A percentile compares a stretch with the other conserved stretches of the same genome.
Evolutionary conservation across 495 filamentous ascomycete genomes (phyloP).

Genomic region (Schizothecium vesticola): DNA sequence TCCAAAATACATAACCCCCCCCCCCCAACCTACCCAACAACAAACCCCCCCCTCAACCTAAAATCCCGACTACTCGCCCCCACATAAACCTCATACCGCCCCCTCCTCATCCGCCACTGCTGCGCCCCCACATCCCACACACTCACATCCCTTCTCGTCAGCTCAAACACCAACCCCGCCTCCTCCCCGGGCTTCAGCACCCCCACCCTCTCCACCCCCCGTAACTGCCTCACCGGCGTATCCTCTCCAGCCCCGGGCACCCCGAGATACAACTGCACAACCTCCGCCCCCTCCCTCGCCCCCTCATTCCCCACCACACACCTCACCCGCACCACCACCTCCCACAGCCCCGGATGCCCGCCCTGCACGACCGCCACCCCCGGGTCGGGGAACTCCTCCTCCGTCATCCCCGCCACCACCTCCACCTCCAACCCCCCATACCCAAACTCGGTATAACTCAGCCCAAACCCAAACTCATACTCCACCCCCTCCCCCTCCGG

Average conservation of each 20-base stretch:
- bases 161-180: conserved; percentile 34
- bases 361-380: conserved; percentile 34
- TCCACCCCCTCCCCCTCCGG: conserved; percentile 49
- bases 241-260: conserved; percentile 30
- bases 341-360: conserved; percentile 72
- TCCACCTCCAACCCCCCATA: too few relatives aligned
- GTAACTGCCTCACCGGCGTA: conserved; percentile 44
- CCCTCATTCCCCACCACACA: conserved; percentile 67
- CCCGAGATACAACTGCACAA: conserved; percentile 54
- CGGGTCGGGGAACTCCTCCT: conserved; percentile 17
- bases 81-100: conserved; percentile 38
- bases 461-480: conserved; percentile 75
- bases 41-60: conserved; percentile 17
- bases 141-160: conserved; percentile 56
- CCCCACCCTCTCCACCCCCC: conserved; percentile 53
- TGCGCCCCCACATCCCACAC: conserved; percentile 77
- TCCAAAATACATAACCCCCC: too few relatives aligned
- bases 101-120: conserved; percentile 70
- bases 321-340: conserved; percentile 49
- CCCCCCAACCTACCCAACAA: conserved; percentile 3
- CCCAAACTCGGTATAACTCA: conserved; percentile 77
- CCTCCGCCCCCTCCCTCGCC: conserved; percentile 47
- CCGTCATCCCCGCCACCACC: too few relatives aligned
- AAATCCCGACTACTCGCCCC: conserved; percentile 49
- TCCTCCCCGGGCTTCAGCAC: conserved; percentile 38